phyloP scores from a whole-genome alignment of 2,329 filamentous ascomycete genomes.

The Sarocladiaceae sp. region DNA sequence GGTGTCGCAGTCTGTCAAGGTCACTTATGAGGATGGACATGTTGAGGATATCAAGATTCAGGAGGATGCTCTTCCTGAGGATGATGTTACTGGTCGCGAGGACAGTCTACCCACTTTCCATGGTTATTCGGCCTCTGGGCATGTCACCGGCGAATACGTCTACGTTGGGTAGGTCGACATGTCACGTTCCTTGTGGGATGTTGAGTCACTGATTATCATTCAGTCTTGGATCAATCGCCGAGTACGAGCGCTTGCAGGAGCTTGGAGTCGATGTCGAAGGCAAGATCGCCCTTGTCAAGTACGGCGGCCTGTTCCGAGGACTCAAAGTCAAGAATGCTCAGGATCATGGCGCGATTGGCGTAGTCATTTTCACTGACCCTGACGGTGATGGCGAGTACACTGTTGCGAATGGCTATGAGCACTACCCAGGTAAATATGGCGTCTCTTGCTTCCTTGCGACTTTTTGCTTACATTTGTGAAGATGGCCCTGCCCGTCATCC shows the following conservation, averaged over 20 bases:
- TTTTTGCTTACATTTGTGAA: too few species aligned
- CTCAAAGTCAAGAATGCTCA: slow-evolving; percentile 91
- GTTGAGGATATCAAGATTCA: slow-evolving; percentile 63
- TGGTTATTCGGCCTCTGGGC: slow-evolving; percentile 75
- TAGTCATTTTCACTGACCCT: slow-evolving; percentile 81
- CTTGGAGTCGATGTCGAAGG: slow-evolving; percentile 70
- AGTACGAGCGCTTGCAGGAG: slow-evolving; percentile 67
- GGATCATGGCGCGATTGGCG: slow-evolving; percentile 84
- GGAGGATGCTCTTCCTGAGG: slow-evolving; percentile 69
- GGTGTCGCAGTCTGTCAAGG: slow-evolving; percentile 45
- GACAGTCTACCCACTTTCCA: slow-evolving; percentile 76
- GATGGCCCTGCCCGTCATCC: slow-evolving; percentile 72
- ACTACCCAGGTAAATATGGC: slow-evolving; percentile 59
- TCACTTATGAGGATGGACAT: slow-evolving; percentile 35
- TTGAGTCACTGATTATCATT: neutral
- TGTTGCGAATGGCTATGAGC: slow-evolving; percentile 71
- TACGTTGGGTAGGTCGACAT: slow-evolving; percentile 58
- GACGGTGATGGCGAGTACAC: slow-evolving; percentile 82
- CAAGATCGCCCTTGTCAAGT: slow-evolving; percentile 83
- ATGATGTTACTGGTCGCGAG: slow-evolving; percentile 65
- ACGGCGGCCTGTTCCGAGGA: slow-evolving; percentile 82
- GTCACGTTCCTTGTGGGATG: neutral
- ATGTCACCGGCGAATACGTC: slow-evolving; percentile 70
- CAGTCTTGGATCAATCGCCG: slow-evolving; percentile 62
- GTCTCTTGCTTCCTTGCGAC: too few species aligned